Conservation (phyloP, 2,329 filamentous ascomycete species). For the Trichoderma sp. region DNA sequence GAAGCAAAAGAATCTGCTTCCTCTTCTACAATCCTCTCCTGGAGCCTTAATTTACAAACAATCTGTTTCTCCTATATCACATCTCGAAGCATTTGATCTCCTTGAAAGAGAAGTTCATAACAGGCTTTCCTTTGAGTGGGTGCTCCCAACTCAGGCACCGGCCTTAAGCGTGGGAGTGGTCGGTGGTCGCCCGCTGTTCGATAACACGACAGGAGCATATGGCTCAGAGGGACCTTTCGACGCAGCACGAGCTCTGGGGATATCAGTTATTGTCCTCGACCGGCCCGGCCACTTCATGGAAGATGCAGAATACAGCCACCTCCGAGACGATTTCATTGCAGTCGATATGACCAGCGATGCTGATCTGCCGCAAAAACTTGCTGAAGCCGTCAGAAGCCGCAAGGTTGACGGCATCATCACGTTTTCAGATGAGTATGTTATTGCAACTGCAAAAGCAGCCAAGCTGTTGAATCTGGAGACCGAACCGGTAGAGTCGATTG, state of each 20-base stretch:
- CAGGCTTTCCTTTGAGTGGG: conserved; percentile 9
- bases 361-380: too few relatives aligned
- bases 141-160: background rate
- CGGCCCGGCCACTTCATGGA: conserved; percentile 40
- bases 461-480: too few relatives aligned
- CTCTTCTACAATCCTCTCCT: background rate
- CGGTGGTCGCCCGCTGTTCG: background rate
- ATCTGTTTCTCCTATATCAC: background rate
- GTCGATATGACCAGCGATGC: too few relatives aligned
- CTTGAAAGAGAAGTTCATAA: background rate
- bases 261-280: conserved; percentile 39
- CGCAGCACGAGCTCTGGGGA: conserved; percentile 35
- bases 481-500: too few relatives aligned
- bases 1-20: background rate
- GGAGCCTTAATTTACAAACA: background rate
- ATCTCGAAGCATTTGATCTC: background rate
- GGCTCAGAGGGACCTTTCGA: conserved; percentile 12
- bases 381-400: too few relatives aligned
- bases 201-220: background rate
- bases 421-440: too few relatives aligned
- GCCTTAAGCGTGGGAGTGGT: background rate
- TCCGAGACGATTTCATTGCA: conserved; percentile 12
- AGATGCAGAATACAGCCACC: conserved; percentile 25
- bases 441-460: too few relatives aligned
- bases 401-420: too few relatives aligned